A percentile compares a stretch with the other conserved stretches of the same genome.
Evolutionary conservation across 2,329 filamentous ascomycete species (phyloP).

Genomic region (Pseudocercospora fuligena): DNA sequence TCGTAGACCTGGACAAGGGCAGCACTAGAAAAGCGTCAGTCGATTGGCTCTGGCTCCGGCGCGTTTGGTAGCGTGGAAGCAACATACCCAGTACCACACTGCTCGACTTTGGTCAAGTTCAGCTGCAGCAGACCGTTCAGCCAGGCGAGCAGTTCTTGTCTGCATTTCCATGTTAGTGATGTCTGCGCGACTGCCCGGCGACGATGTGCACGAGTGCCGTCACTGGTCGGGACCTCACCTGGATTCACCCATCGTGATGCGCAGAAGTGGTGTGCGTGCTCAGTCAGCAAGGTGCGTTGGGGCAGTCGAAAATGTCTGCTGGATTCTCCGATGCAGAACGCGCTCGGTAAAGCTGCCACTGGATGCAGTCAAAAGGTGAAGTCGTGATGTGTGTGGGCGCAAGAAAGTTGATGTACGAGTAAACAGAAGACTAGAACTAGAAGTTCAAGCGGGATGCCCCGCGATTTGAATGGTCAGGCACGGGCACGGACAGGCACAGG

Average conservation of each 20-base stretch:
- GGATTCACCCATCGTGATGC: conserved; percentile 33
- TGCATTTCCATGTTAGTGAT: conserved; percentile 46
- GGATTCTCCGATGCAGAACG: background rate
- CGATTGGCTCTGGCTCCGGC: conserved; percentile 9
- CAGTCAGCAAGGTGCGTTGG: background rate
- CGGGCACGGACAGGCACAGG: background rate
- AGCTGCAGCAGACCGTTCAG: conserved; percentile 96
- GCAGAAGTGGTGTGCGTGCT: conserved; percentile 1
- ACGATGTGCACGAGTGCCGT: background rate
- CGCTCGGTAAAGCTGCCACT: background rate
- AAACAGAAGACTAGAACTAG: background rate
- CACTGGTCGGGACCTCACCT: conserved; percentile 13
- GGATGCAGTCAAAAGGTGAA: background rate
- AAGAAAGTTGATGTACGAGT: background rate
- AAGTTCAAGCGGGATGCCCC: background rate
- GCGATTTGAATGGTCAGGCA: background rate
- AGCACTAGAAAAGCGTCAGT: conserved; percentile 63
- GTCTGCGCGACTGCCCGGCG: background rate
- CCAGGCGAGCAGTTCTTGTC: conserved; percentile 96
- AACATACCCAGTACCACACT: conserved; percentile 93
- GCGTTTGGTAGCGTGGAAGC: conserved; percentile 27
- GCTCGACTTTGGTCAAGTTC: conserved; percentile 97
- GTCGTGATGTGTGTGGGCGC: background rate
- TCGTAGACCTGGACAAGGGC: conserved; percentile 97
- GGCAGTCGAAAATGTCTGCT: background rate